Conservation (phyloP, 495 filamentous ascomycete genomes). For the Penicillium argentinense region DNA sequence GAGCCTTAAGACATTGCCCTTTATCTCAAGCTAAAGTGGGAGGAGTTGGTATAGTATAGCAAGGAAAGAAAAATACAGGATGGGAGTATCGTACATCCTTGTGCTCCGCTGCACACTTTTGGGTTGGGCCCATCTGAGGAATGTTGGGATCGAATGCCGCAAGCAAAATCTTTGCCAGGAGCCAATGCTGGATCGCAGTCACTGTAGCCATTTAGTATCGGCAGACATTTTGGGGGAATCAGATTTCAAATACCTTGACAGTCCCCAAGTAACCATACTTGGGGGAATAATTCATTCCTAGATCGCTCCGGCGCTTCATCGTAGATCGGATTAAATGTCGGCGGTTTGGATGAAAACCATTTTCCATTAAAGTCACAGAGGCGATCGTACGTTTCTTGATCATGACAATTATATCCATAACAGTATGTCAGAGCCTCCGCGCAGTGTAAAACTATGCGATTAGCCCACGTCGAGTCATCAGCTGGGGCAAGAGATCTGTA, state of each 20-base stretch:
- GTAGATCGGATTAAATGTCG: constrained; percentile 1
- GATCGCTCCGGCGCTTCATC: not conserved
- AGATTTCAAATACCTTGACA: constrained; percentile 7
- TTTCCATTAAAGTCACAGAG: not conserved
- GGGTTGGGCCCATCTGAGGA: constrained; percentile 1
- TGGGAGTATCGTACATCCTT: not conserved
- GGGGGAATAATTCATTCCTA: not conserved
- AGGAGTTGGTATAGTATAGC: no score
- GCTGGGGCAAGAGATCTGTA: constrained; percentile 22
- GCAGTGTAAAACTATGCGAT: constrained; percentile 26
- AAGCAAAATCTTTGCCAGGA: constrained; percentile 1
- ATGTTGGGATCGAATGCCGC: constrained; percentile 4
- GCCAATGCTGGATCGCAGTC: constrained; percentile 7
- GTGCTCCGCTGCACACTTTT: not conserved
- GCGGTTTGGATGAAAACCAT: constrained; percentile 1
- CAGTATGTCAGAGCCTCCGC: constrained; percentile 22
- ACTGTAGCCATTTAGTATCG: not conserved
- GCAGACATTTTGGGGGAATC: not conserved
- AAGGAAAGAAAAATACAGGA: not conserved
- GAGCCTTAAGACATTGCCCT: not conserved
- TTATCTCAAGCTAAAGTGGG: not conserved
- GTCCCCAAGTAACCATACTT: constrained; percentile 2
- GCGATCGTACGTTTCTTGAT: not conserved
- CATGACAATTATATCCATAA: not conserved
- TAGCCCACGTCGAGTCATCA: constrained; percentile 30